These are phyloP conservation scores for Russula compacta DNA, from an alignment of 768 basidiomycete species.

Conservation along the genomic window DNA sequence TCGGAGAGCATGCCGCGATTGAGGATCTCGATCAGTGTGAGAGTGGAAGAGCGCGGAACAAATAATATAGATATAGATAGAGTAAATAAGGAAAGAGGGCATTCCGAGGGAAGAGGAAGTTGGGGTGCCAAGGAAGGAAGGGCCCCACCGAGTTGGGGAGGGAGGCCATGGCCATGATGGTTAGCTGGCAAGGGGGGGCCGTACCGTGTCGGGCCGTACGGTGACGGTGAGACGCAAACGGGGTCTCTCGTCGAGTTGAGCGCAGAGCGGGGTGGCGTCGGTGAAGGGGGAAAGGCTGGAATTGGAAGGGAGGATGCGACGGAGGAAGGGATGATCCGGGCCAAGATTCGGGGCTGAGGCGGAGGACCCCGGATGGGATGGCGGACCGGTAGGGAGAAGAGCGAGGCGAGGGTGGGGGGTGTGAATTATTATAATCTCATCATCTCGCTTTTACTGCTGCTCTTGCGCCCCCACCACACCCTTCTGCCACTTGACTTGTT, in stretches of 20 bases:
- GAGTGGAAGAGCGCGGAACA: not conserved
- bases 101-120: not conserved
- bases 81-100: not conserved
- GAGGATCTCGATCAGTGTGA: not conserved
- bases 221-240: too few species aligned
- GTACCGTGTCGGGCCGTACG: too few species aligned
- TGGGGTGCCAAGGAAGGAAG: not conserved
- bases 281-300: not conserved
- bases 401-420: not conserved
- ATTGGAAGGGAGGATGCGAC: constrained; percentile 1
- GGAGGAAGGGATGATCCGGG: constrained; percentile 16
- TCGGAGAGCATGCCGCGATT: not conserved
- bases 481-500: not conserved
- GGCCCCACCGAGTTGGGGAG: too few species aligned
- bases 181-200: too few species aligned
- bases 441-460: not conserved
- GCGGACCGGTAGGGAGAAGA: not conserved
- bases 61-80: not conserved
- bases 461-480: not conserved
- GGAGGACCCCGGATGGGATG: constrained; percentile 10
- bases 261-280: constrained; percentile 17
- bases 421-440: constrained; percentile 3
- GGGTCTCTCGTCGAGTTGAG: too few species aligned
- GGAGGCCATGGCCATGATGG: too few species aligned
- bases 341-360: constrained; percentile 1